Conservation (phyloP, 208 protist genomes). For the Phytomonas francai region DNA sequence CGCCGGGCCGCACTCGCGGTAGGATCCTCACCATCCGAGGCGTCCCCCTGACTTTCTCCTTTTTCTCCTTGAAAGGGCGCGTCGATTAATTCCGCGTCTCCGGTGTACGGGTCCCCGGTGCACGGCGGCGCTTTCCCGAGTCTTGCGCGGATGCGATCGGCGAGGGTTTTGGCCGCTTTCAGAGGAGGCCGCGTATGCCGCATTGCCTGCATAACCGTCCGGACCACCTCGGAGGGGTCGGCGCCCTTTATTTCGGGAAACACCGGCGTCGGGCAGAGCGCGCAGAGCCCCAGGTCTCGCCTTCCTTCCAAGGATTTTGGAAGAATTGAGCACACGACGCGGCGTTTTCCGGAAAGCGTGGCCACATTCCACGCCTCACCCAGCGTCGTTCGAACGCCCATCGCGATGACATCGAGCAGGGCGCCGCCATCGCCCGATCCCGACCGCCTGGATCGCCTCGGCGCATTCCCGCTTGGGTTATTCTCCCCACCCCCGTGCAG, state of each 20-base stretch:
- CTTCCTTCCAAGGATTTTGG: constrained; percentile 47
- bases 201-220: constrained; percentile 16
- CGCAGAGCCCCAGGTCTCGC: constrained; percentile 37
- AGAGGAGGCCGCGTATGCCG: background rate
- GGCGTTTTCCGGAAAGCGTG: constrained; percentile 17
- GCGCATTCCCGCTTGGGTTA: constrained; percentile 9
- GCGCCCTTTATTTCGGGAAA: constrained; percentile 20
- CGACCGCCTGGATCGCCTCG: constrained; percentile 3
- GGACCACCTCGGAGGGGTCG: background rate
- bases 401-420: background rate
- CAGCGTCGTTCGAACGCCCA: constrained; percentile 25
- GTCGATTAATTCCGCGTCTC: background rate
- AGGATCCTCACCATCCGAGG: background rate
- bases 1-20: constrained; percentile 19
- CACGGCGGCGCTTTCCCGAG: no score
- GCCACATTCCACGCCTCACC: constrained; percentile 56
- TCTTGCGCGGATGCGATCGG: no score
- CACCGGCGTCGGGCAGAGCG: constrained; percentile 40
- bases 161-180: no score
- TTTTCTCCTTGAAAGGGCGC: constrained; percentile 10
- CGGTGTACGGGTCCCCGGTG: no score
- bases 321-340: constrained; percentile 52
- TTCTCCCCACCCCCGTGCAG: constrained; percentile 16
- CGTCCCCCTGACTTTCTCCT: constrained; percentile 11
- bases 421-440: background rate